Percentiles rank a stretch among this genome's conserved stretches.
Conservation (phyloP, 2,329 filamentous ascomycete species). For the Trichoderma hamatum region DNA sequence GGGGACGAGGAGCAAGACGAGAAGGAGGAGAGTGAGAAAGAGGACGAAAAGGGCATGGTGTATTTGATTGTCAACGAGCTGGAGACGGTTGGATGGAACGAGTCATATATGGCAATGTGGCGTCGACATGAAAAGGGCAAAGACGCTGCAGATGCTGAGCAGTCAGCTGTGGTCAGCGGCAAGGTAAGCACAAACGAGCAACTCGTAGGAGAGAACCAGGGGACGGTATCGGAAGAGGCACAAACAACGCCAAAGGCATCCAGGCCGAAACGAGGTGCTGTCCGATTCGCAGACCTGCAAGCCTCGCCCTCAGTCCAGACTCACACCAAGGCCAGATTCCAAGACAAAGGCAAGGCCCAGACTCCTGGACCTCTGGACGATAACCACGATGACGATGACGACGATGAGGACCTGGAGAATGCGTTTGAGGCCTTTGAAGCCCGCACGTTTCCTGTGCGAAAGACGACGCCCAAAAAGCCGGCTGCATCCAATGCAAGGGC, state of each 20-base stretch:
- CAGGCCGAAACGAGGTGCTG: neutral
- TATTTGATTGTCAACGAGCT: conserved; percentile 53
- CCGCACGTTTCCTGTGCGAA: conserved; percentile 36
- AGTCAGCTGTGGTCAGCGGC: too few relatives aligned
- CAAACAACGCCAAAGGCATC: neutral
- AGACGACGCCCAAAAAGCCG: conserved; percentile 20
- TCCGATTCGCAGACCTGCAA: neutral
- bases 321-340: neutral
- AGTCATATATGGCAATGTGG: conserved; percentile 40
- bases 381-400: neutral
- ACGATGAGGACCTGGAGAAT: conserved; percentile 36
- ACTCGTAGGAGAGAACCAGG: conserved; percentile 30
- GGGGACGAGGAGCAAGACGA: neutral
- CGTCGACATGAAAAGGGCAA: conserved; percentile 25
- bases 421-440: conserved; percentile 45
- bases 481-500: neutral
- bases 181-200: neutral
- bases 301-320: neutral
- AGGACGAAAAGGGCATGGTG: conserved; percentile 39
- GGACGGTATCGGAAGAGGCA: conserved; percentile 37
- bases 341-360: neutral
- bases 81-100: conserved; percentile 53
- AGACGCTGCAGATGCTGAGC: neutral
- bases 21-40: neutral
- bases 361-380: too few relatives aligned